These are phyloP conservation scores for Tricholoma bakamatsutake DNA, from an alignment of 768 basidiomycete genomes.

Conservation along the genomic window DNA sequence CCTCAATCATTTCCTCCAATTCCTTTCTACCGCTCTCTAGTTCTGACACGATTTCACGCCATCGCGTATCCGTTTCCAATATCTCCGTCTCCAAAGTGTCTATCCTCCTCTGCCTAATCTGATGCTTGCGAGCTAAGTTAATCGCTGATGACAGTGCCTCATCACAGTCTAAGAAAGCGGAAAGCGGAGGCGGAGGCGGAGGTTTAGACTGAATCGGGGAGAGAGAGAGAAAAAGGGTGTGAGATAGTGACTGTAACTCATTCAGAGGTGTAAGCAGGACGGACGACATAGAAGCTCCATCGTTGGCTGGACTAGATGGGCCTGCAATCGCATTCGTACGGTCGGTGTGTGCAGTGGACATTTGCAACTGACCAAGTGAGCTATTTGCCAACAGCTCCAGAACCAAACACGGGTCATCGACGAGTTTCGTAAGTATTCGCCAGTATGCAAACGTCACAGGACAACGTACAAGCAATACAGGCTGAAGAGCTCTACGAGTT, in stretches of 20 bases:
- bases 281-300: constrained; percentile 48
- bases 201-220: constrained; percentile 62
- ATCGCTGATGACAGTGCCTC: constrained; percentile 59
- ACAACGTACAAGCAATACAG: constrained; percentile 2
- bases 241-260: constrained; percentile 57
- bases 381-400: constrained; percentile 9
- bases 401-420: constrained; percentile 2
- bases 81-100: constrained; percentile 70
- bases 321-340: constrained; percentile 7
- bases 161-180: constrained; percentile 60
- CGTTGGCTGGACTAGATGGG: constrained; percentile 6
- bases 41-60: constrained; percentile 63
- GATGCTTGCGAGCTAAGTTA: constrained; percentile 62
- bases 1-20: constrained; percentile 62
- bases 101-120: constrained; percentile 69
- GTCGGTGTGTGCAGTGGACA: neutral
- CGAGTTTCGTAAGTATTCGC: too few relatives aligned
- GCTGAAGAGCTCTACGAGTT: constrained; percentile 41
- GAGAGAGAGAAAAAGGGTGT: constrained; percentile 65
- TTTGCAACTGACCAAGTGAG: neutral
- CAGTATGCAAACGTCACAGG: neutral
- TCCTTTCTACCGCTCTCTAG: constrained; percentile 64
- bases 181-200: constrained; percentile 52
- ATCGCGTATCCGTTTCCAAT: constrained; percentile 54
- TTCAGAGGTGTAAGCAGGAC: constrained; percentile 58